Conservation (phyloP, 2,329 filamentous ascomycete genomes). For the Bipolaris gigantea region DNA sequence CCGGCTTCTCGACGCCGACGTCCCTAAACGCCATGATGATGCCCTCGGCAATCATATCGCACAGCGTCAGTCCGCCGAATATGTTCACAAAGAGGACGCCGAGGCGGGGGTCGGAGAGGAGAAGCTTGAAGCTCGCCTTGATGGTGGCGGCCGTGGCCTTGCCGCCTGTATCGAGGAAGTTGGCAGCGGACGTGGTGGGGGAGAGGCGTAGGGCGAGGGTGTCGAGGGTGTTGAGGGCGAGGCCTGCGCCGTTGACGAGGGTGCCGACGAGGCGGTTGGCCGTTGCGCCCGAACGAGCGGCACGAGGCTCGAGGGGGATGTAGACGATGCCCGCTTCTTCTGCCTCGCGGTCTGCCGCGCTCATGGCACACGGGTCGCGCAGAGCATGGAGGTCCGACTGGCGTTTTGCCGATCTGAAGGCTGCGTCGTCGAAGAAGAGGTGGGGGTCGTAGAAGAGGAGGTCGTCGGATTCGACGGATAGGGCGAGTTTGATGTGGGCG, state of each 20-base stretch:
- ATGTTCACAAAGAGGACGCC: constrained; percentile 74
- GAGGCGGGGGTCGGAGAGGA: constrained; percentile 71
- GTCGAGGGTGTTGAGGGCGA: constrained; percentile 91
- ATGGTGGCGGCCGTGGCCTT: constrained; percentile 85
- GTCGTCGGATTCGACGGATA: constrained; percentile 41
- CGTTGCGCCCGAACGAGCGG: too few species aligned
- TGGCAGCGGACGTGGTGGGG: constrained; percentile 56
- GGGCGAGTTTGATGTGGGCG: constrained; percentile 55
- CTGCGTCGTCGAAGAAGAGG: constrained; percentile 72
- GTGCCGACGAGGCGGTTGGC: constrained; percentile 84
- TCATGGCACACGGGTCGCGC: constrained; percentile 56
- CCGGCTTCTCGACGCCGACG: constrained; percentile 63
- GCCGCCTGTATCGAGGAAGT: constrained; percentile 88
- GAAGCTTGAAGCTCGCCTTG: constrained; percentile 72
- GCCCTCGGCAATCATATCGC: constrained; percentile 80
- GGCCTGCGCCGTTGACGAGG: constrained; percentile 83
- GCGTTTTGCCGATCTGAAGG: constrained; percentile 63
- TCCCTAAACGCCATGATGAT: constrained; percentile 73
- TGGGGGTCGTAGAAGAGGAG: constrained; percentile 58
- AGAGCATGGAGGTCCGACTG: constrained; percentile 63
- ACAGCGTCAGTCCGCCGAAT: constrained; percentile 70
- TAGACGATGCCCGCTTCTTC: constrained; percentile 78
- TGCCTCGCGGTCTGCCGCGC: constrained; percentile 62
- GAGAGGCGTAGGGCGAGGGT: constrained; percentile 67
- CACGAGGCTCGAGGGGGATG: too few species aligned